Base-by-base conservation (phyloP, 257 asterid species). In the Nicotiana otophora region DNA sequence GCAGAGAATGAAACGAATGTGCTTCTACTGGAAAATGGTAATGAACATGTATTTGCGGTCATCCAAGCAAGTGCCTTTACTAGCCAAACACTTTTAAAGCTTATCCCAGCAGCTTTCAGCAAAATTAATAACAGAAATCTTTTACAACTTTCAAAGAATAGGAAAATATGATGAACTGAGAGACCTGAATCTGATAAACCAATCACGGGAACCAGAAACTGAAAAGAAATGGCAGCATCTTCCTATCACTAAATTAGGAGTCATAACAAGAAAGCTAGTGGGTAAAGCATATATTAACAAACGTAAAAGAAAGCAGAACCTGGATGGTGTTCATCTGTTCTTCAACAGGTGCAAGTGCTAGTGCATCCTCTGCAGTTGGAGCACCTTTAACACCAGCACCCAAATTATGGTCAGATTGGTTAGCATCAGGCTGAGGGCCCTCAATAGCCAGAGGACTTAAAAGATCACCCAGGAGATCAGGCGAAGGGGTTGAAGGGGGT, bases 391-490 rank as follows among this genome's bases (percentile, higher is more conserved):
- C 82, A 54, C 89, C 91, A 87, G 95, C 83, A 66, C 84, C 85
- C 62, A 81, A 62, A 65, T 83, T 87, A 17, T 87, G 90, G 88
- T 87, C 90, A 83, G 95, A 66, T 86, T 88, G 92, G 62, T 85
- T 81, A 81, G 89, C 79, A 81, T 87, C 84, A 11, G 39, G 78
- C 46, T 75, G 87, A 68, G 93, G 94, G 85, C 94, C 96, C 82
- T 90, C 98, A 87, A 93, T 95, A 76, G 98, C 93, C 77, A 95
- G 86, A 30, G 98, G 90, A 70, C 91, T 97, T 84, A 95, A 86
- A 77, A 93, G 95, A 89, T 95, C 98, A 70, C 97, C 97, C 87
- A 95, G 90, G 87, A 93, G 93, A 85, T 95, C 98, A 81, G 93
- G 90, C 78, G 98, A 89, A 81, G 93, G 84, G 16, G 91, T 77